Evolutionary conservation across 2,329 filamentous ascomycete genomes (phyloP).

Genomic region (Curvularia hawaiiensis): DNA sequence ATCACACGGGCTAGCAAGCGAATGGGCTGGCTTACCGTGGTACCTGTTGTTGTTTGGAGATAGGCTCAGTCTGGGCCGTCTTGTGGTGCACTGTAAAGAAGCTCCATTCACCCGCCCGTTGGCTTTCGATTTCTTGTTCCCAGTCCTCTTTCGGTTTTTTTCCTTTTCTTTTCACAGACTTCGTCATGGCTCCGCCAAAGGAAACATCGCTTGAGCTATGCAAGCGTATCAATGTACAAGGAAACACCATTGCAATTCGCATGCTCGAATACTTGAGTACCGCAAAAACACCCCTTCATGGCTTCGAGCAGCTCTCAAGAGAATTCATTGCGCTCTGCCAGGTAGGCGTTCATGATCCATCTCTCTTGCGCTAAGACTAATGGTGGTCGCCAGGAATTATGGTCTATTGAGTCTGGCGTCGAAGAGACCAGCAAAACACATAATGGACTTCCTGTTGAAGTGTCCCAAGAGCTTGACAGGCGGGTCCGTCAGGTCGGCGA

Average conservation of each 20-base stretch:
- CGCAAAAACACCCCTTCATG: slow-evolving; percentile 42
- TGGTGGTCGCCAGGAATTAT: slow-evolving; percentile 62
- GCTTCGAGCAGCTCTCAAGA: slow-evolving; percentile 61
- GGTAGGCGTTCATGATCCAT: not conserved
- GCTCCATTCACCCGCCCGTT: slow-evolving; percentile 14
- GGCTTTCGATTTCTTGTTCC: slow-evolving; percentile 5
- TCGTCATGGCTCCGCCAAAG: slow-evolving; percentile 41
- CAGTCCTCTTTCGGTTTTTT: slow-evolving; percentile 9
- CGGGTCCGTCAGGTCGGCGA: slow-evolving; percentile 66
- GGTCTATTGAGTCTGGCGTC: slow-evolving; percentile 71
- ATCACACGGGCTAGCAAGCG: slow-evolving; percentile 26
- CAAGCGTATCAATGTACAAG: slow-evolving; percentile 62
- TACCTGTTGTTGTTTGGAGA: slow-evolving; percentile 16
- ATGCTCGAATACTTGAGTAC: slow-evolving; percentile 45
- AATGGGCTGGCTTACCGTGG: slow-evolving; percentile 21
- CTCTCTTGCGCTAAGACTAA: not conserved
- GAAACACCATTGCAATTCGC: slow-evolving; percentile 58
- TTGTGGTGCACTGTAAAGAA: slow-evolving; percentile 25
- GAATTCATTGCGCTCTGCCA: slow-evolving; percentile 66
- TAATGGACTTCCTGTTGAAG: slow-evolving; percentile 63
- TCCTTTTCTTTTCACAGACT: not conserved
- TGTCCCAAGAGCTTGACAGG: slow-evolving; percentile 67
- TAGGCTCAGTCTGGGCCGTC: slow-evolving; percentile 16
- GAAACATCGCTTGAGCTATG: slow-evolving; percentile 58
- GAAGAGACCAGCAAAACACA: slow-evolving; percentile 49